phyloP scores from a whole-genome alignment of 768 basidiomycete species.

The Tephrocybe sp. region DNA sequence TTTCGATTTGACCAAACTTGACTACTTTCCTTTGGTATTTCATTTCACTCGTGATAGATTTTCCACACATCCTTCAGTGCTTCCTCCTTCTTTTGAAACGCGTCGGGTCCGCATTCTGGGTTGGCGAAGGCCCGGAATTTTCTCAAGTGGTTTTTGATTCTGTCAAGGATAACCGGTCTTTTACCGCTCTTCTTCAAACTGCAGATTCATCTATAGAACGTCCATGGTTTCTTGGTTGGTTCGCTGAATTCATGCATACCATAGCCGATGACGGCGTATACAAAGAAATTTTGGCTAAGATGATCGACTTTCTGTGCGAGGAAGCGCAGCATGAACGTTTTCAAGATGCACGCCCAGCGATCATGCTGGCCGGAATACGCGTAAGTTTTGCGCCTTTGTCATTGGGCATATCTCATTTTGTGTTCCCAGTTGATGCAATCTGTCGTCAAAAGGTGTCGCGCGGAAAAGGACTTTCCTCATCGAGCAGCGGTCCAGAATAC shows the following conservation, averaged over 20 bases:
- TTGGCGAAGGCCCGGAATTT: slow-evolving; percentile 64
- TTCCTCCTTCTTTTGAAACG: slow-evolving; percentile 61
- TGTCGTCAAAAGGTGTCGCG: slow-evolving; percentile 23
- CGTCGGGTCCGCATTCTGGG: slow-evolving; percentile 61
- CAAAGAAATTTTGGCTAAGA: slow-evolving; percentile 68
- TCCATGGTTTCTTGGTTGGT: slow-evolving; percentile 61
- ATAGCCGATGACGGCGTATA: slow-evolving; percentile 46
- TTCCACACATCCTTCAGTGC: slow-evolving; percentile 54
- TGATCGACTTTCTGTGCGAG: slow-evolving; percentile 73
- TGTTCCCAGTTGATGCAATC: slow-evolving; percentile 29
- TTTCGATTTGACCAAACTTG: slow-evolving; percentile 12
- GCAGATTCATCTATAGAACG: slow-evolving; percentile 28
- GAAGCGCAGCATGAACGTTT: slow-evolving; percentile 80
- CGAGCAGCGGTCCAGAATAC: slow-evolving; percentile 24
- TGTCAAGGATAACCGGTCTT: slow-evolving; percentile 74
- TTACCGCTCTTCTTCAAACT: slow-evolving; percentile 42
- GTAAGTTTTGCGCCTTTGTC: slow-evolving; percentile 42
- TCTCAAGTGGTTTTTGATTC: slow-evolving; percentile 79
- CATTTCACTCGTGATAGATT: slow-evolving; percentile 41
- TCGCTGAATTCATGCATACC: slow-evolving; percentile 59
- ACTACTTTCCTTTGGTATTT: slow-evolving; percentile 11
- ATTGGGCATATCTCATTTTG: neutral
- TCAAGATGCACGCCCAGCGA: slow-evolving; percentile 50
- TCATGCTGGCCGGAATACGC: slow-evolving; percentile 57
- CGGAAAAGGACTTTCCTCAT: slow-evolving; percentile 20